These are phyloP conservation scores for Stipa capillata DNA, from an alignment of 176 grass and related monocot species.

Conservation along the genomic window DNA sequence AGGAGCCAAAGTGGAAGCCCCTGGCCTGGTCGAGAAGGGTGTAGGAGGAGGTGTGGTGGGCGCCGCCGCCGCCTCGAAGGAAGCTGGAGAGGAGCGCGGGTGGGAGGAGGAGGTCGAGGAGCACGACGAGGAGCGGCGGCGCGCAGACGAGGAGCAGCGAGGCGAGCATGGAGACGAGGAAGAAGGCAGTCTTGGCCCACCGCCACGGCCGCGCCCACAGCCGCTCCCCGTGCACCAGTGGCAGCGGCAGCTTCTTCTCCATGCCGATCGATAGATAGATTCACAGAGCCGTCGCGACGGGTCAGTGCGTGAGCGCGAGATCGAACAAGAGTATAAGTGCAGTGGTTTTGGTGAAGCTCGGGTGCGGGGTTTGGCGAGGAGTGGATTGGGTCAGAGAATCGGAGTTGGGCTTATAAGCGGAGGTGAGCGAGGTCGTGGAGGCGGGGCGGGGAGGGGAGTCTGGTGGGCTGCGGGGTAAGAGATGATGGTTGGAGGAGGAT, in stretches of 20 bases:
- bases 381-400: slow-evolving; percentile 33
- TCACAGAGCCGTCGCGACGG: not conserved
- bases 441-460: not conserved
- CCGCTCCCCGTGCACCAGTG: slow-evolving; percentile 27
- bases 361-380: not conserved
- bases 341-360: not conserved
- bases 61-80: not conserved
- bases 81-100: slow-evolving; percentile 57
- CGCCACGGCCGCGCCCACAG: slow-evolving; percentile 64
- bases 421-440: not conserved
- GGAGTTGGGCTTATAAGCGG: slow-evolving; percentile 18
- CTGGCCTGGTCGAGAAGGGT: slow-evolving; percentile 25
- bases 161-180: slow-evolving; percentile 73
- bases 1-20: slow-evolving; percentile 58
- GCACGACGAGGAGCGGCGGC: slow-evolving; percentile 73
- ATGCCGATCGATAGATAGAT: not conserved
- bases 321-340: too few species aligned
- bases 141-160: slow-evolving; percentile 96
- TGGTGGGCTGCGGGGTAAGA: not conserved
- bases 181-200: slow-evolving; percentile 82
- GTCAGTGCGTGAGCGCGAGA: too few species aligned
- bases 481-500: not conserved
- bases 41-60: not conserved
- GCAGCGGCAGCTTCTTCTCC: slow-evolving; percentile 60
- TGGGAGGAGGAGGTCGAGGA: slow-evolving; percentile 90